Conservation (phyloP, 495 filamentous ascomycete genomes). For the Thermochaetoides thermophila region DNA sequence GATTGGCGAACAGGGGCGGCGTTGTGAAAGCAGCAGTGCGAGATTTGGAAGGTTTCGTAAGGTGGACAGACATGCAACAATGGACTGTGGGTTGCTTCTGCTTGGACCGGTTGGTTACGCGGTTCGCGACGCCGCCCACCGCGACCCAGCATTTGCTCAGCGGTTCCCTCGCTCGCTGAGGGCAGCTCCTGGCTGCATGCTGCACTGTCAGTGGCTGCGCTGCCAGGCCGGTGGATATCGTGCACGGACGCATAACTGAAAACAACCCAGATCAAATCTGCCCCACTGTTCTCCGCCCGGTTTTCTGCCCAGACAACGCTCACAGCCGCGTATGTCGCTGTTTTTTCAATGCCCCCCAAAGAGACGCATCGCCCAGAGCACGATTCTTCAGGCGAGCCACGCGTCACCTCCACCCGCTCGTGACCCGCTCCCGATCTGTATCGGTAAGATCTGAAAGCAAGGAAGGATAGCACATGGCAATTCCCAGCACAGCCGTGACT, state of each 20-base stretch:
- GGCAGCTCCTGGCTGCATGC: too few species aligned
- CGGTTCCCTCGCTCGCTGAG: too few species aligned
- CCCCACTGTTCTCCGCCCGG: background rate
- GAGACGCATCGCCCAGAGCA: background rate
- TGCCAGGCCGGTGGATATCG: constrained; percentile 5
- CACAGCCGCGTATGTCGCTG: background rate
- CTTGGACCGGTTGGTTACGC: constrained; percentile 16
- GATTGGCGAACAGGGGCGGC: constrained; percentile 3
- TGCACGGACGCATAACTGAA: constrained; percentile 8
- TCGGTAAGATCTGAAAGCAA: too few species aligned
- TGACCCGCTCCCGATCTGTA: too few species aligned
- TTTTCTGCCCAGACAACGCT: background rate
- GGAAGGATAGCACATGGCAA: too few species aligned
- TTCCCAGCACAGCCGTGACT: too few species aligned
- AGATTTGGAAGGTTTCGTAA: constrained; percentile 14
- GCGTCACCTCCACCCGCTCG: too few species aligned
- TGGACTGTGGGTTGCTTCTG: too few species aligned
- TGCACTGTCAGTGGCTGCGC: too few species aligned
- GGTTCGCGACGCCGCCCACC: constrained; percentile 22
- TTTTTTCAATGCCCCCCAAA: too few species aligned
- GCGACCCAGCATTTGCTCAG: constrained; percentile 11
- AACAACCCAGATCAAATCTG: background rate
- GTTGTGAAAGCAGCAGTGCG: constrained; percentile 12
- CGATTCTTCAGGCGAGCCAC: background rate
- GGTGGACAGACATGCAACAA: too few species aligned